These are phyloP conservation scores for Athelia sp. DNA, from an alignment of 1,284 basidiomycete species.

Conservation along the genomic window DNA sequence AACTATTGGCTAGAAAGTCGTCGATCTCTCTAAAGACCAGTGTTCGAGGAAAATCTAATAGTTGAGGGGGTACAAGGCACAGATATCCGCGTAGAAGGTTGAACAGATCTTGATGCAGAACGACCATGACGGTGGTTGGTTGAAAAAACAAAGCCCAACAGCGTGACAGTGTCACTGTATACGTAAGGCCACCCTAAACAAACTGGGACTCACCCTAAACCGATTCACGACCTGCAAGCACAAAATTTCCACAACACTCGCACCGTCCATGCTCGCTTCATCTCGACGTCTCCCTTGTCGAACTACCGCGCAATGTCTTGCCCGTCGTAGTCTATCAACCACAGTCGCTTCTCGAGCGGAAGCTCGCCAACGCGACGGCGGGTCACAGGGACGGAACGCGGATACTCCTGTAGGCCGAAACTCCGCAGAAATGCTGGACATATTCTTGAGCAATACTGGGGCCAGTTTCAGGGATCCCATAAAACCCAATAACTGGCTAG, in stretches of 20 bases:
- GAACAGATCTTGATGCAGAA: slow-evolving; percentile 20
- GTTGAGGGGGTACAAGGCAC: slow-evolving; percentile 41
- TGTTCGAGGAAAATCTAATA: slow-evolving; percentile 32
- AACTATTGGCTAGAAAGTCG: slow-evolving; percentile 43
- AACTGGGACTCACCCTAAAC: not conserved
- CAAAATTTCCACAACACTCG: too few species aligned
- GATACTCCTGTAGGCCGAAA: slow-evolving; percentile 9
- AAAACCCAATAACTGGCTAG: slow-evolving; percentile 52
- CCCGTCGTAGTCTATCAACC: not conserved
- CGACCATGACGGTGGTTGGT: too few species aligned
- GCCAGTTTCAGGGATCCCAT: slow-evolving; percentile 32
- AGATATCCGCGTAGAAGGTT: slow-evolving; percentile 47
- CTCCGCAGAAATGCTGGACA: slow-evolving; percentile 21
- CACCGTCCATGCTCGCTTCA: not conserved
- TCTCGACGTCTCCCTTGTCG: not conserved
- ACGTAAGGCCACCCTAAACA: not conserved
- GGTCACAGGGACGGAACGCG: slow-evolving; percentile 13
- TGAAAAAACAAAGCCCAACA: too few species aligned
- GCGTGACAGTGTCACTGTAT: not conserved
- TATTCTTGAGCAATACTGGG: slow-evolving; percentile 28
- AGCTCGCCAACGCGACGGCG: slow-evolving; percentile 6
- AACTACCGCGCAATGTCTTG: not conserved
- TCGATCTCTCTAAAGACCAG: slow-evolving; percentile 36
- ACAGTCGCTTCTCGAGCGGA: too few species aligned
- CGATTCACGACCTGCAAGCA: not conserved